Evolutionary conservation across 495 filamentous ascomycete genomes (phyloP).

Genomic region (Aspergillus nanangensis): DNA sequence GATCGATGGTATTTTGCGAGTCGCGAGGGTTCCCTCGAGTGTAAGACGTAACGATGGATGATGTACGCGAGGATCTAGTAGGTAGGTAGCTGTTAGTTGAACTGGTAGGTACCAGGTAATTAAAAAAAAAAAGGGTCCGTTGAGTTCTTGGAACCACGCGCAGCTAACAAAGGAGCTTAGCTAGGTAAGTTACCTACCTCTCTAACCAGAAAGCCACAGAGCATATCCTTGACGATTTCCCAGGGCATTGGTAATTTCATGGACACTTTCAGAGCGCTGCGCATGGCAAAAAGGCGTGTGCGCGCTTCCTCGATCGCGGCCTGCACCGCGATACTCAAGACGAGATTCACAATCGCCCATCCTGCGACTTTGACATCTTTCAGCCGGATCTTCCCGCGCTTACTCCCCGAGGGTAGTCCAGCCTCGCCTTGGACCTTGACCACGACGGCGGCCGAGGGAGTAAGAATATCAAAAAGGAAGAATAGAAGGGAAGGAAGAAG

Average conservation of each 20-base stretch:
- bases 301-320: slow-evolving; percentile 52
- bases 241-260: slow-evolving; percentile 59
- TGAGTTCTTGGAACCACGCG: background rate
- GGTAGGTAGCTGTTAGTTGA: background rate
- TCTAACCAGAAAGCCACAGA: slow-evolving; percentile 45
- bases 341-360: slow-evolving; percentile 63
- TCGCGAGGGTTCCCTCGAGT: slow-evolving; percentile 33
- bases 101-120: too few species aligned
- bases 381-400: slow-evolving; percentile 27
- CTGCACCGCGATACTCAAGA: slow-evolving; percentile 53
- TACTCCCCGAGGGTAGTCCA: slow-evolving; percentile 58
- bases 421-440: slow-evolving; percentile 66
- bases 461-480: slow-evolving; percentile 64
- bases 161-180: background rate
- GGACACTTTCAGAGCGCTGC: slow-evolving; percentile 55
- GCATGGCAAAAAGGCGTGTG: slow-evolving; percentile 42
- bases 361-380: slow-evolving; percentile 38
- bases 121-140: too few species aligned
- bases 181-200: slow-evolving; percentile 40
- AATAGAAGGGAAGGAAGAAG: slow-evolving; percentile 68
- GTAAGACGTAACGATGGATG: slow-evolving; percentile 69
- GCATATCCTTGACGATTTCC: slow-evolving; percentile 49
- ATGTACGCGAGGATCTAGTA: slow-evolving; percentile 54
- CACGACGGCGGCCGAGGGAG: slow-evolving; percentile 60
- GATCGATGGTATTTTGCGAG: slow-evolving; percentile 47